Percentiles rank a stretch among this genome's conserved stretches.
Conservation (phyloP, 371 early-diverging fungal genomes). For the Aphelidium insulamus region DNA sequence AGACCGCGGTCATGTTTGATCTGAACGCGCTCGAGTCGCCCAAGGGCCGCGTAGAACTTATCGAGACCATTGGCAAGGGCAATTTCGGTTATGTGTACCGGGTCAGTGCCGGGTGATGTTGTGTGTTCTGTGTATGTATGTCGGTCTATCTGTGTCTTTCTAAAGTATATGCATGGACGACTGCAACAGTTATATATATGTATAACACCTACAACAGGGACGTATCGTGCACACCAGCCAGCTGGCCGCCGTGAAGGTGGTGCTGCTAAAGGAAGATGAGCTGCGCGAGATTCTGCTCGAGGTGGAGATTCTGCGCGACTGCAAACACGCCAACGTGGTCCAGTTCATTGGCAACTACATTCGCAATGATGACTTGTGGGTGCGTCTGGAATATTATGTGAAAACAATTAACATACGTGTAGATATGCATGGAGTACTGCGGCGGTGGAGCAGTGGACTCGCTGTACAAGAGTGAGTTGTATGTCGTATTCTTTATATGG, state of each 20-base stretch:
- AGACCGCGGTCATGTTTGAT: too few species aligned
- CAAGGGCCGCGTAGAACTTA: slow-evolving; percentile 1
- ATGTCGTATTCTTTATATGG: not conserved
- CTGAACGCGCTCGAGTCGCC: slow-evolving; percentile 1
- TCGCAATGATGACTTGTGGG: slow-evolving; percentile 6
- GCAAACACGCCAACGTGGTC: slow-evolving; percentile 20
- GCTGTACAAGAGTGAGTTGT: not conserved
- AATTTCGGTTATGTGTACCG: slow-evolving; percentile 2
- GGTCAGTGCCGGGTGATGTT: too few species aligned
- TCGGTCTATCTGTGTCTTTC: too few species aligned
- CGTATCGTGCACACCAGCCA: slow-evolving; percentile 14
- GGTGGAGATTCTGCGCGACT: slow-evolving; percentile 27
- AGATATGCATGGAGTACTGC: slow-evolving; percentile 35
- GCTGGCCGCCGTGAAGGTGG: slow-evolving; percentile 29
- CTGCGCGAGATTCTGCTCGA: slow-evolving; percentile 29
- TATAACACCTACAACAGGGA: slow-evolving; percentile 7
- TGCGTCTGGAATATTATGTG: not conserved
- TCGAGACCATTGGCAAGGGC: slow-evolving; percentile 5
- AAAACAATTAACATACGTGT: not conserved
- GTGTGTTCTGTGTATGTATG: too few species aligned
- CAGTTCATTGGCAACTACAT: slow-evolving; percentile 3
- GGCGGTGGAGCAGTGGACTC: slow-evolving; percentile 12
- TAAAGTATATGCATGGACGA: not conserved
- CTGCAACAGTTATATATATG: not conserved
- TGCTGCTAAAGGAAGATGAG: slow-evolving; percentile 30